A percentile compares a stretch with the other conserved stretches of the same genome.
phyloP scores from a whole-genome alignment of 176 grass and related monocot genomes.

The Dactylis glomerata region DNA sequence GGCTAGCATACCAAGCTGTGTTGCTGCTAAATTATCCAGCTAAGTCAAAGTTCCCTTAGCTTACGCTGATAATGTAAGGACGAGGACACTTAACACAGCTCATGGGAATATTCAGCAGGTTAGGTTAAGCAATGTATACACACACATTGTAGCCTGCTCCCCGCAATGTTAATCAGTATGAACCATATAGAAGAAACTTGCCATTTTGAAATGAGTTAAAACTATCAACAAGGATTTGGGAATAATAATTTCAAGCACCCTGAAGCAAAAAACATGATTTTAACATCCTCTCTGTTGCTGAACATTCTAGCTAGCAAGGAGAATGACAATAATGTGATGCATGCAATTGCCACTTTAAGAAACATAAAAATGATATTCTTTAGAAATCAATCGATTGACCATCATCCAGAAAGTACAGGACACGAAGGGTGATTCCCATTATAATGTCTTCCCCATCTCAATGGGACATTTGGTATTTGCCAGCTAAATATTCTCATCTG shows the following conservation, averaged over 20 bases:
- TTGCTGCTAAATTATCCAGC: background rate
- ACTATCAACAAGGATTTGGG: background rate
- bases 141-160: background rate
- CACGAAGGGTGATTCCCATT: conserved; percentile 17
- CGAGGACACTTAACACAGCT: background rate
- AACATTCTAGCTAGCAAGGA: background rate
- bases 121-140: conserved; percentile 16
- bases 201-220: background rate
- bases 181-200: background rate
- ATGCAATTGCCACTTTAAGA: background rate
- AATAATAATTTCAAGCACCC: background rate
- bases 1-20: background rate
- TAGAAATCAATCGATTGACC: background rate
- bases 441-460: conserved; percentile 6
- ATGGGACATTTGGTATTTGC: conserved; percentile 10
- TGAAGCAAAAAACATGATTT: background rate
- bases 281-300: background rate
- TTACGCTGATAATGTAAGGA: background rate
- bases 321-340: background rate
- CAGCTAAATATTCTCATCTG: conserved; percentile 11
- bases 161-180: background rate
- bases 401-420: background rate
- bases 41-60: background rate
- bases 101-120: background rate
- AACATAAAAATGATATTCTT: background rate